Percentiles rank a stretch among this genome's conserved stretches.
Evolutionary conservation across 202 grass and related monocot species (phyloP).

Genomic region (Schoenoplectus tabernaemontani): DNA sequence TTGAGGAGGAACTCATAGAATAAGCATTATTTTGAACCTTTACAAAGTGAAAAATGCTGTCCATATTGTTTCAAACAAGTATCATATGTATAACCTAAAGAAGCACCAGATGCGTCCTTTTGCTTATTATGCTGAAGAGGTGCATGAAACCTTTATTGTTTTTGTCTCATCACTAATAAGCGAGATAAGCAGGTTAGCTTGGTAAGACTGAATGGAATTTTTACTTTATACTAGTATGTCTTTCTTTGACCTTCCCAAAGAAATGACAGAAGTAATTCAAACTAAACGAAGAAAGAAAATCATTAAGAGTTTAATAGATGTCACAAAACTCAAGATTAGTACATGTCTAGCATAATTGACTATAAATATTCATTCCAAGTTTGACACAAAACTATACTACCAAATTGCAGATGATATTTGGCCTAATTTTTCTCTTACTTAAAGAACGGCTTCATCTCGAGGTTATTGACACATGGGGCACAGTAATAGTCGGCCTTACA

Average conservation of each 20-base stretch:
- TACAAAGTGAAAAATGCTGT: not conserved
- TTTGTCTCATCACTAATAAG: not conserved
- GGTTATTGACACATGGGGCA: slow-evolving; percentile 75
- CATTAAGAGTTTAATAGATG: not conserved
- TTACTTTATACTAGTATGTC: not conserved
- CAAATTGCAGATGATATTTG: slow-evolving; percentile 55
- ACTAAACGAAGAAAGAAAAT: not conserved
- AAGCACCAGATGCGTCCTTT: not conserved
- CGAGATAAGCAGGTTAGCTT: not conserved
- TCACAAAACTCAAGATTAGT: not conserved
- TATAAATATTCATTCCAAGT: not conserved
- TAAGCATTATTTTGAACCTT: not conserved
- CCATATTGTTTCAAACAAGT: not conserved
- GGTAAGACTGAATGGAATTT: not conserved
- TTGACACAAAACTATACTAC: slow-evolving; percentile 7
- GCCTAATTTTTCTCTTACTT: slow-evolving; percentile 80
- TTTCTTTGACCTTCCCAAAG: not conserved
- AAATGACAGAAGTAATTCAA: not conserved
- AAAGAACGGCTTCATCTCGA: slow-evolving; percentile 93
- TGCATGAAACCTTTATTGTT: not conserved
- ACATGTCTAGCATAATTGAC: not conserved
- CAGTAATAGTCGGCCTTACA: slow-evolving; percentile 79
- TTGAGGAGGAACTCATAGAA: not conserved
- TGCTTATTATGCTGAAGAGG: not conserved
- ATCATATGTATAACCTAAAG: not conserved